Percentiles rank a stretch among this genome's conserved stretches.
These are phyloP conservation scores for Arthrinium phaeospermum DNA, from an alignment of 2,329 filamentous ascomycete species.

Conservation along the genomic window DNA sequence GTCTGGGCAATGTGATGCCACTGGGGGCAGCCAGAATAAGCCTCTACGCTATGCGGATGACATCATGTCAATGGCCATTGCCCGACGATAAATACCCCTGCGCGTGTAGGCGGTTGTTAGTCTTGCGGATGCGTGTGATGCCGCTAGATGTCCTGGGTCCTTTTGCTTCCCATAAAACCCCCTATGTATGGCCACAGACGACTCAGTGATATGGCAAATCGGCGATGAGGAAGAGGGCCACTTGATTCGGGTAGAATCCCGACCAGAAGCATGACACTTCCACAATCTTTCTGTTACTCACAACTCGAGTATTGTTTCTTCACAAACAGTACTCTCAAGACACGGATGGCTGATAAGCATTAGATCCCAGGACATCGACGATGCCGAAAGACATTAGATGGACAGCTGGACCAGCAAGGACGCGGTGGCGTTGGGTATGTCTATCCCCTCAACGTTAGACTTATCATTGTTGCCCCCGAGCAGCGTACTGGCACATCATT, in stretches of 20 bases:
- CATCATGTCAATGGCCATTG: not conserved
- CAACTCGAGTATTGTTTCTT: too few relatives aligned
- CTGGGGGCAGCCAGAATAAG: not conserved
- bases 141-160: not conserved
- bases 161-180: not conserved
- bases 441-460: not conserved
- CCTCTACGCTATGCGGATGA: not conserved
- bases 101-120: not conserved
- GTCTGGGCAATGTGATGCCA: not conserved
- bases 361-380: slow-evolving; percentile 7
- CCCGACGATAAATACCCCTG: not conserved
- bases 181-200: not conserved
- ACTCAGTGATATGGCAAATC: not conserved
- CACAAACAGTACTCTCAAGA: not conserved
- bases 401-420: not conserved
- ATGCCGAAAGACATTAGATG: not conserved
- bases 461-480: not conserved
- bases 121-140: not conserved
- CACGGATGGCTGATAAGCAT: too few relatives aligned
- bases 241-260: not conserved
- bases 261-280: not conserved
- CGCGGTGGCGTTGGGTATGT: not conserved
- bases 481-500: not conserved
- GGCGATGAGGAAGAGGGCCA: not conserved
- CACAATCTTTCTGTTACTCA: not conserved